Conservation (phyloP, 2,329 filamentous ascomycete species). For the Aspergillus caelatus region DNA sequence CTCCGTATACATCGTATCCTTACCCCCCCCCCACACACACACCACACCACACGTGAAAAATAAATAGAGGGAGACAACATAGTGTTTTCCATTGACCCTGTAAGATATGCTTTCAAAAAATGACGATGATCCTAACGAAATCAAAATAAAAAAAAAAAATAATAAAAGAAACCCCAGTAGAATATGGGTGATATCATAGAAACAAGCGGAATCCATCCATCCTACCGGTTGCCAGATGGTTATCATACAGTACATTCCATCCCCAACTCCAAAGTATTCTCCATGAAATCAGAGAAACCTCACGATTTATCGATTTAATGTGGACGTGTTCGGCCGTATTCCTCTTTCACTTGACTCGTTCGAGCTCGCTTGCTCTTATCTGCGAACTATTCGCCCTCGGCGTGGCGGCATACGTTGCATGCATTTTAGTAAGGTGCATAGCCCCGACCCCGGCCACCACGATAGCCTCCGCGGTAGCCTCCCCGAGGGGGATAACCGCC, state of each 20-base stretch:
- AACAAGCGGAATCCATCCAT: conserved; percentile 24
- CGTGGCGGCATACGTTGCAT: conserved; percentile 2
- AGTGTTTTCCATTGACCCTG: not conserved
- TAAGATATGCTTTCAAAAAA: not conserved
- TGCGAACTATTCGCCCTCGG: conserved; percentile 4
- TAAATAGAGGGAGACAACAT: not conserved
- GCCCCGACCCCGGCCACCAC: conserved; percentile 49
- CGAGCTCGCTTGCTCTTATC: conserved; percentile 6
- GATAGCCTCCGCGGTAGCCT: conserved; percentile 62
- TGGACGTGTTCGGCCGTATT: not conserved
- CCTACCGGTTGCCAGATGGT: conserved; percentile 28
- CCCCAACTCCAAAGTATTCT: conserved; percentile 34
- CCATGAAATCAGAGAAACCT: conserved; percentile 23
- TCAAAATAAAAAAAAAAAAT: not conserved
- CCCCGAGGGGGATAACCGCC: conserved; percentile 54
- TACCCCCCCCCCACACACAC: no score
- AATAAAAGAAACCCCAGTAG: conserved; percentile 6
- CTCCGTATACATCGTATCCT: not conserved
- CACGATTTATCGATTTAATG: conserved; percentile 14
- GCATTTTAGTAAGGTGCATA: conserved; percentile 48
- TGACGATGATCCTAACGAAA: not conserved
- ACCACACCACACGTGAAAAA: not conserved
- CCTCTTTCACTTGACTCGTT: conserved; percentile 9
- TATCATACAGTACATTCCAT: conserved; percentile 36
- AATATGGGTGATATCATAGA: conserved; percentile 25